Conservation (phyloP, 352 stramenopile genomes). For the Blastocystis sp. region DNA sequence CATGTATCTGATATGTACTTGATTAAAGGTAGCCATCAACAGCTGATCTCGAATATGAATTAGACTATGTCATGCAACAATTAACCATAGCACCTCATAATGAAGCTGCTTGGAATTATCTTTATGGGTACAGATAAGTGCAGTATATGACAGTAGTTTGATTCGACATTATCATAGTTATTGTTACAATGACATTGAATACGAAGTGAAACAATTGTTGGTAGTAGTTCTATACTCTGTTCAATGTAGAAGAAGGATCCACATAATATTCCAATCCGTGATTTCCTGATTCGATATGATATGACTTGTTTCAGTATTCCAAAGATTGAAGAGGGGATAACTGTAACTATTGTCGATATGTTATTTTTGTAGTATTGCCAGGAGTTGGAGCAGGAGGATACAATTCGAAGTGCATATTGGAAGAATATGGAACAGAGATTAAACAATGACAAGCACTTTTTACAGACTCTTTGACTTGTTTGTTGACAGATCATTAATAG, state of each 20-base stretch:
- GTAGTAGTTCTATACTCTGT: background rate
- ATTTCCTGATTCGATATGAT: background rate
- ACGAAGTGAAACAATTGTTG: background rate
- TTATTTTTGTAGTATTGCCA: background rate
- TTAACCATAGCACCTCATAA: conserved; percentile 9
- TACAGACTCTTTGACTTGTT: background rate
- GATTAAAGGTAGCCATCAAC: background rate
- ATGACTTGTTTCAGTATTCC: background rate
- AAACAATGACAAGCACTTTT: background rate
- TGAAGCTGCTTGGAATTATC: conserved; percentile 55
- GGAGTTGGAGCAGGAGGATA: background rate
- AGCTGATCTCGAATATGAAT: background rate
- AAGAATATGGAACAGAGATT: background rate
- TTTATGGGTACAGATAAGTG: background rate
- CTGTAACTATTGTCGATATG: background rate
- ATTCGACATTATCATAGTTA: background rate
- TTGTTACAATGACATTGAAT: conserved; percentile 1
- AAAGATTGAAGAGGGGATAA: background rate
- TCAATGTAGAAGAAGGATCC: background rate
- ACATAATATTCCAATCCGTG: background rate
- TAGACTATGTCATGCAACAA: background rate
- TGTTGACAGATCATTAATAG: background rate
- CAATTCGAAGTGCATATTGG: background rate
- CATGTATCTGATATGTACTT: background rate
- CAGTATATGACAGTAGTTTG: background rate